Evolutionary conservation across 2,329 filamentous ascomycete genomes (phyloP), one percentile per base, ranked within the genome.

Genomic region (Alternaria ventricosa): DNA sequence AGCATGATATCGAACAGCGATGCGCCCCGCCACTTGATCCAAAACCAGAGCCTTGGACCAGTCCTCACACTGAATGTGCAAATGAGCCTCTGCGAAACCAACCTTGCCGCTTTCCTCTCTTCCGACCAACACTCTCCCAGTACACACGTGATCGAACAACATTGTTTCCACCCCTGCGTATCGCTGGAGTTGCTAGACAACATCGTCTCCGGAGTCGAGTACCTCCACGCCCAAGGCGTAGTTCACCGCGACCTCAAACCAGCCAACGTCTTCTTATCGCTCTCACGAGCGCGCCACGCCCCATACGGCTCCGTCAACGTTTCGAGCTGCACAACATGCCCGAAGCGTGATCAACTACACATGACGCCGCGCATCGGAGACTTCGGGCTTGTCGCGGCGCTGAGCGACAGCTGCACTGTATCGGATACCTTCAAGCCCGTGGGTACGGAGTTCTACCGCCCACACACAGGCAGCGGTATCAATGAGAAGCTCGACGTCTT

Each of bases 231-330:
- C 0, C 83, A 87, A 62, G 83, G 84, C 6, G 86, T 91, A 51
- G 84, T 90, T 0, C 89, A 92, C 70, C 86, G 89, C 10, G 89
- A 92, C 71, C 81, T 92, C 22, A 92, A 92, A 70, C 89, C 89
- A 0, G 87, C 86, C 4, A 92, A 92, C 67, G 87, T 92, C 27
- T 90, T 92, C 75, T 80, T 92, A 0, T 86, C 86, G 3, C 73
- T 84, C n/a, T 77, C 81, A 18, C 76, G 71, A 5, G 73, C 76
- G 27, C 75, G 66, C 23, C 66, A 69, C 12, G 73, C 72, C 47
- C 79, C 81, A 1, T 76, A 82, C 5, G 83, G 85, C 18, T 83
- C 81, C 20, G 79, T 85, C n/a, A 78, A 86, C 46, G 70, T 85
- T 1, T 78, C 81, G 1, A 75, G 69, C 1, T 89, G 87, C 68